Evolutionary conservation across 2,329 filamentous ascomycete species (phyloP), one percentile per base, ranked within the genome.

Genomic region (Paraconiothyrium sp.): DNA sequence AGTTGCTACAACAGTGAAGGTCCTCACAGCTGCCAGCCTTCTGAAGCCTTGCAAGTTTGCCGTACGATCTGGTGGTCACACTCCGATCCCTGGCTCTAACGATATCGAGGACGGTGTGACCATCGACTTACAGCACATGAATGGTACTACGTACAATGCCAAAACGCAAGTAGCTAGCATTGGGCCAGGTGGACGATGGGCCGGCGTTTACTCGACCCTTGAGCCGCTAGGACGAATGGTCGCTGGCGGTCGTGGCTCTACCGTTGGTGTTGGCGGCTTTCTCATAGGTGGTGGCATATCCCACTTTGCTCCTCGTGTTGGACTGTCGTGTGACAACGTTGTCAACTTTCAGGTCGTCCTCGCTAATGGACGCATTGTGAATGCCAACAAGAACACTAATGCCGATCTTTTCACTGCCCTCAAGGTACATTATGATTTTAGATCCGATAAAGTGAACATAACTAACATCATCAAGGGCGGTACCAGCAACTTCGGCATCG

Each of bases 261-360:
- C 48, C 16, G 65, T 67, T 30, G 65, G 65, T 16, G 63, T 67
- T 3, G 56, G 60, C 24, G 63, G 63, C 14, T 54, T 62, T 22
- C 46, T 60, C 13, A 57, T 66, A 6, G 65, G 80, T 4, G 58
- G 65, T 47, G 66, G 66, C 2, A 61, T 63, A 5, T 64, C 63
- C 5, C 54, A 61, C 39, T 63, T 52, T 14, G 52, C 61, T 0
- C 51, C 47, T 24, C 57, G 52, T 3, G 39, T 60, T 14, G 67
- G 65, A 1, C 32, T 65, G 9, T 57, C 59, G 5, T 66, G 63
- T 44, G 64, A 69, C 46, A 63, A 63, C 20, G 64, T 73, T 10
- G 57, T 63, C 39, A 72, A 70, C 34, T 72, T 70, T 30, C 66
- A 78, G 47, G 67, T 80, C 6, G 78, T 81, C 4, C 76, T 81